These are phyloP conservation scores for Stachybotrys chlorohalonatus DNA, from an alignment of 2,329 filamentous ascomycete species.

Conservation along the genomic window DNA sequence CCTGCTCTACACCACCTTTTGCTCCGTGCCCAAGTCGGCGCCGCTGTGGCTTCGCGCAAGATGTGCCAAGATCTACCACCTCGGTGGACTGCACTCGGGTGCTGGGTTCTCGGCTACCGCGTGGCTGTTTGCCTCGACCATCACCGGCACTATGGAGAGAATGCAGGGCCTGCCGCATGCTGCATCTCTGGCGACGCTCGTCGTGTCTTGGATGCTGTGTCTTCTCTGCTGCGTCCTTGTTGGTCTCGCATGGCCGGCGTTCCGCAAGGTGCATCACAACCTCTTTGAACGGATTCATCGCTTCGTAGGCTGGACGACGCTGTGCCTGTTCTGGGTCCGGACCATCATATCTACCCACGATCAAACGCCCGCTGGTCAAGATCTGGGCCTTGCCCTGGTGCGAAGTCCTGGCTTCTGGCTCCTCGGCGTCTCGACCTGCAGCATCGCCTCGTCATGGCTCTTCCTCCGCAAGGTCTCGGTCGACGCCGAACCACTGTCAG, in stretches of 20 bases:
- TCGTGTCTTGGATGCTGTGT: conserved; percentile 49
- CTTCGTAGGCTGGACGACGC: conserved; percentile 61
- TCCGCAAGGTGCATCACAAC: conserved; percentile 57
- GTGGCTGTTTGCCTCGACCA: conserved; percentile 38
- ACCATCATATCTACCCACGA: conserved; percentile 45
- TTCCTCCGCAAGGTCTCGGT: conserved; percentile 60
- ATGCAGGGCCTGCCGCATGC: conserved; percentile 14
- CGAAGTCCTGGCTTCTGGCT: conserved; percentile 53
- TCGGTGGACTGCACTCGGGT: conserved; percentile 42
- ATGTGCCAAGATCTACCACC: conserved; percentile 41
- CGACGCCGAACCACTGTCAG: conserved; percentile 56
- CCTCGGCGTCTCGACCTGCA: conserved; percentile 51
- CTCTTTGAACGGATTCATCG: conserved; percentile 63
- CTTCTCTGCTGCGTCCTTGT: conserved; percentile 51
- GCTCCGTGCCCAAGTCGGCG: conserved; percentile 33
- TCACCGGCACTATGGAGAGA: conserved; percentile 26
- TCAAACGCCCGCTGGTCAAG: conserved; percentile 20
- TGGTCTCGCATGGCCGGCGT: conserved; percentile 50
- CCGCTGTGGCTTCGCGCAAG: conserved; percentile 39
- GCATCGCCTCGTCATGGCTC: conserved; percentile 65
- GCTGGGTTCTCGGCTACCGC: conserved; percentile 38
- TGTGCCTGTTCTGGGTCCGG: conserved; percentile 57
- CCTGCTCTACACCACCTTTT: conserved; percentile 34
- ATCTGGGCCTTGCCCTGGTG: conserved; percentile 26
- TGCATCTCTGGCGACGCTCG: conserved; percentile 29